Base-by-base conservation (phyloP, 2,329 filamentous ascomycete genomes). In the Aspergillus aculeatus region DNA sequence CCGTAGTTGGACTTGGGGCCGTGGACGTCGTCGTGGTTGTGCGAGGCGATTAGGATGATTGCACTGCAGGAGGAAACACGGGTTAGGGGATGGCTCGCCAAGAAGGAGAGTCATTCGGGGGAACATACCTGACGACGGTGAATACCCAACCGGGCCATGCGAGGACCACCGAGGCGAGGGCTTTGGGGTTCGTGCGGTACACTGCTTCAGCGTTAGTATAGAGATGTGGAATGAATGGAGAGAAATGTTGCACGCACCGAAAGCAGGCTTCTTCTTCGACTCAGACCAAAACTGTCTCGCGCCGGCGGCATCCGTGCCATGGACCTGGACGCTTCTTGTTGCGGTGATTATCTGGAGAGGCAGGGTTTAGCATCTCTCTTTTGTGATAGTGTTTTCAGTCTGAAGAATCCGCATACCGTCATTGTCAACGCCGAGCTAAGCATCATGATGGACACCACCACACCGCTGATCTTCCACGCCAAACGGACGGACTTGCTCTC, bases 381-480 rank as follows among this genome's bases (percentile, higher is more conserved):
- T 24, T 10, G 12, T 14, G 26, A 29, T 29, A 29, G 7, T 3
- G 7, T 29, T 29, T 9, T 29, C 7, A 3, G 10, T 29, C 26
- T 7, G 26, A 10, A 29, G 7, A 0, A 1, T 31, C 60, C 62
- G 32, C 67, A 26, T 69, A 81, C 77, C 0, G 83, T 85, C 62
- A 83, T 73, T 0, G 78, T 75, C 54, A 86, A 67, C 3, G 81
- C 82, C 77, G 1, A 84, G 70, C 14, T 79, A 75, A 65, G 47
- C 63, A 65, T 65, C 63, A 83, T 77, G 11, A 82, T 35, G 35
- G 77, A 80, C 7, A 84, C 74, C 2, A 83, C 67, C 1, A 84
- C 70, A 0, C 81, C 80, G 62, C 78, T 82, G 11, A 81, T 75
- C 66, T 78, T 82, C 84, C 84, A 86, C 0, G 83, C 80, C n/a